Percentiles rank a stretch among this genome's conserved stretches.
phyloP scores from a whole-genome alignment of 768 basidiomycete genomes.

The Tephrocybe sp. region DNA sequence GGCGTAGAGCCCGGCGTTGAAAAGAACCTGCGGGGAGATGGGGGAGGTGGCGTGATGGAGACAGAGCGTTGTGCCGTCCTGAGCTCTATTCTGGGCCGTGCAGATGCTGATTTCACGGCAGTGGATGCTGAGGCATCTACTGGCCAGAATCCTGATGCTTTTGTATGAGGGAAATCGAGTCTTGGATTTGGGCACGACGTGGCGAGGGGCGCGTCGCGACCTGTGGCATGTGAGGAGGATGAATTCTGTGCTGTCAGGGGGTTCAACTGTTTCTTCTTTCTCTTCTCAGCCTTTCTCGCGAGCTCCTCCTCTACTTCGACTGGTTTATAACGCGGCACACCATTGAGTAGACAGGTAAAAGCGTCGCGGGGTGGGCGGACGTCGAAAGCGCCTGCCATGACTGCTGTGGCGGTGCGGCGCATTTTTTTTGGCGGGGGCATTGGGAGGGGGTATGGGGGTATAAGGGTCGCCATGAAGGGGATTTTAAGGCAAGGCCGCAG shows the following conservation, averaged over 20 bases:
- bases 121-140: slow-evolving; percentile 13
- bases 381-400: slow-evolving; percentile 77
- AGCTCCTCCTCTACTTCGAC: slow-evolving; percentile 59
- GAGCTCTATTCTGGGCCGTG: slow-evolving; percentile 72
- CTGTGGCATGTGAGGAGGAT: slow-evolving; percentile 20
- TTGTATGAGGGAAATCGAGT: slow-evolving; percentile 22
- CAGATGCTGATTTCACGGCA: not conserved
- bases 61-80: slow-evolving; percentile 65
- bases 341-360: slow-evolving; percentile 76
- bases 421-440: slow-evolving; percentile 36
- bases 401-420: slow-evolving; percentile 68
- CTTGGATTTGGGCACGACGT: slow-evolving; percentile 25
- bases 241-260: slow-evolving; percentile 16
- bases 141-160: slow-evolving; percentile 50
- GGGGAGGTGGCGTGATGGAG: slow-evolving; percentile 74
- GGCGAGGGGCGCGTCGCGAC: slow-evolving; percentile 26
- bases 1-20: slow-evolving; percentile 74
- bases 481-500: slow-evolving; percentile 37
- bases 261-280: slow-evolving; percentile 45
- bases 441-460: slow-evolving; percentile 25
- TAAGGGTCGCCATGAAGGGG: slow-evolving; percentile 32
- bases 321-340: slow-evolving; percentile 61
- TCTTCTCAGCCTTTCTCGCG: slow-evolving; percentile 49
- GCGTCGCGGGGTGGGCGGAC: slow-evolving; percentile 65
- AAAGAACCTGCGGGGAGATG: slow-evolving; percentile 37